These are phyloP conservation scores for Leishmania lainsoni DNA, from an alignment of 208 protist genomes.

Conservation along the genomic window DNA sequence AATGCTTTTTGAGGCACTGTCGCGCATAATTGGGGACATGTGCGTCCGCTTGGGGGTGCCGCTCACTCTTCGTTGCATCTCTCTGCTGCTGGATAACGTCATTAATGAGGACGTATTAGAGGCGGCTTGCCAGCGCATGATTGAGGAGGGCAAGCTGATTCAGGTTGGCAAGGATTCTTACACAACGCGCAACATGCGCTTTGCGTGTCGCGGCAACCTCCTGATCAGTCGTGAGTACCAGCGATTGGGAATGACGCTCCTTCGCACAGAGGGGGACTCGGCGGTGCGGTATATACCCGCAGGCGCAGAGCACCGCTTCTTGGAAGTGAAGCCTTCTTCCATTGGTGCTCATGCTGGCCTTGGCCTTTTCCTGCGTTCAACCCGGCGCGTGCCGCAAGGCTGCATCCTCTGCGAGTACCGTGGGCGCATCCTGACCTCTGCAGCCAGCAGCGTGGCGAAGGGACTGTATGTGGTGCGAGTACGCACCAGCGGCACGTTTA, in stretches of 20 bases:
- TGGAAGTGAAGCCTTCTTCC: constrained; percentile 67
- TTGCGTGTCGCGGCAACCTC: constrained; percentile 42
- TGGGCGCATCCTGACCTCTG: constrained; percentile 41
- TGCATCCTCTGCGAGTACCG: constrained; percentile 85
- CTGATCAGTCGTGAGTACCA: constrained; percentile 83
- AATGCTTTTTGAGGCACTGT: constrained; percentile 78
- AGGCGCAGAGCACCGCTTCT: constrained; percentile 77
- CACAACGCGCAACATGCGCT: constrained; percentile 51
- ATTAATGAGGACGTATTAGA: constrained; percentile 68
- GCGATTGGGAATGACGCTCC: constrained; percentile 74
- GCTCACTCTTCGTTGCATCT: constrained; percentile 48
- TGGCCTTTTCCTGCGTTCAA: constrained; percentile 79
- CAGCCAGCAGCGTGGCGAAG: constrained; percentile 30
- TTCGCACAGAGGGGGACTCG: constrained; percentile 39
- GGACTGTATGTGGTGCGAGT: constrained; percentile 80
- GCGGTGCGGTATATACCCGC: constrained; percentile 73
- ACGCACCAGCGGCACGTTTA: constrained; percentile 53
- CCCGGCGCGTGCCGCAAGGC: constrained; percentile 66
- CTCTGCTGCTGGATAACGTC: constrained; percentile 47
- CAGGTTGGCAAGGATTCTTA: constrained; percentile 59
- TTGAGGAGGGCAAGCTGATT: constrained; percentile 58
- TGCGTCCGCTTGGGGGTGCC: constrained; percentile 64
- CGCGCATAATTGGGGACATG: constrained; percentile 70
- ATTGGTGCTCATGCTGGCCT: constrained; percentile 64
- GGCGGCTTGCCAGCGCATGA: constrained; percentile 60